Conservation (phyloP, 78 protist genomes). For the Dictyostelium intermedium region DNA sequence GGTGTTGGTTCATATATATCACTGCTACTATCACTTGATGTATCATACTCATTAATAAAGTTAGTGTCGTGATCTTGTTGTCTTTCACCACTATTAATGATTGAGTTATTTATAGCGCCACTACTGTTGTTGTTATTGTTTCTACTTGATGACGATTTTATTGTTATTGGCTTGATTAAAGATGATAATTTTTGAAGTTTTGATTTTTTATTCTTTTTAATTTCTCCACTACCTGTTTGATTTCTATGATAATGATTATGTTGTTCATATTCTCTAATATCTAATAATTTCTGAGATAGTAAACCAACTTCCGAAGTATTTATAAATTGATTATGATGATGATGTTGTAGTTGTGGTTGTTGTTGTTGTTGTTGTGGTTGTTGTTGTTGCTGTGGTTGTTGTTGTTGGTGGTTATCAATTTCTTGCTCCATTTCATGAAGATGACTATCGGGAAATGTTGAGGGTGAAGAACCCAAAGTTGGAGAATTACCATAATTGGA, state of each 20-base stretch:
- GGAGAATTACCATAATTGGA: background rate
- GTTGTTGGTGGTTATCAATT: background rate
- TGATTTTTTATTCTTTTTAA: slow-evolving; percentile 12
- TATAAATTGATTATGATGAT: background rate
- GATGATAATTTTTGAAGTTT: slow-evolving; percentile 65
- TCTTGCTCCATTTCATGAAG: background rate
- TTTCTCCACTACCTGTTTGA: background rate
- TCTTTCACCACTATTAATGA: background rate
- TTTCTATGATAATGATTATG: background rate
- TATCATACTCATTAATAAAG: background rate
- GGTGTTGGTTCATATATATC: background rate
- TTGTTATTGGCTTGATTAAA: slow-evolving; percentile 53
- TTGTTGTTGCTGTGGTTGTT: background rate
- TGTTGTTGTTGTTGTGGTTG: background rate
- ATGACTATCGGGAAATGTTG: background rate
- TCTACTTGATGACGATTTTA: background rate
- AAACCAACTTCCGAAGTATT: background rate
- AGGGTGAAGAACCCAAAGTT: background rate
- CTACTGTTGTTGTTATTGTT: too few relatives aligned
- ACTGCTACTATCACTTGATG: slow-evolving; percentile 31
- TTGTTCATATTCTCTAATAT: background rate
- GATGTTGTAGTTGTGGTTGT: background rate
- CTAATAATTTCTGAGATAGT: slow-evolving; percentile 20
- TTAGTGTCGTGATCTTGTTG: background rate
- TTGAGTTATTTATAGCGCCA: too few relatives aligned